A percentile compares a stretch with the other conserved stretches of the same genome.
These are phyloP conservation scores for Ophiostoma australiae DNA, from an alignment of 2,329 filamentous ascomycete species.

Conservation along the genomic window DNA sequence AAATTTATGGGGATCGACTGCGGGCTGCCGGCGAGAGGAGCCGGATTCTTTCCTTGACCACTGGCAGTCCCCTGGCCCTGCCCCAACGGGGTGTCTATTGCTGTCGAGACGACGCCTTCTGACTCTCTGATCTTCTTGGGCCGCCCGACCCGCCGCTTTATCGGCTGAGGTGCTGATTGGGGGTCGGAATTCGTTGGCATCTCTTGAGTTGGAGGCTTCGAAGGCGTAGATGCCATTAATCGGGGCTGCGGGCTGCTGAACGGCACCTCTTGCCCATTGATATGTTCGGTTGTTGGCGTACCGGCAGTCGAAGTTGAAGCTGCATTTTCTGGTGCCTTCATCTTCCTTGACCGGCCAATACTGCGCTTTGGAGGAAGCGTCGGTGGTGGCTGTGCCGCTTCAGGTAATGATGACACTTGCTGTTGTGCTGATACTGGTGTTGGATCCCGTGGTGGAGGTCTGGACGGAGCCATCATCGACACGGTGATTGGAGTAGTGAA, in stretches of 20 bases:
- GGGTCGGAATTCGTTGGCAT: not conserved
- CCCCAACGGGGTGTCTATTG: too few relatives aligned
- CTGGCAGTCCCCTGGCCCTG: not conserved
- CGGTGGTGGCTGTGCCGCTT: not conserved
- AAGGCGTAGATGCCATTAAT: not conserved
- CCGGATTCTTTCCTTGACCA: not conserved
- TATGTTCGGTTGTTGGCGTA: not conserved
- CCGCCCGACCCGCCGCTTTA: not conserved
- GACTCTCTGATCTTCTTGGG: not conserved
- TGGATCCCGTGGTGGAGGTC: not conserved
- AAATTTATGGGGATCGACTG: not conserved
- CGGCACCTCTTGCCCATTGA: not conserved
- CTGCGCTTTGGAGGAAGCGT: not conserved
- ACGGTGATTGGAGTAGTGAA: not conserved
- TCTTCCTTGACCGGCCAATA: not conserved
- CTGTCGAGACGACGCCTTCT: not conserved
- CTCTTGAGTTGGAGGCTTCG: conserved; percentile 4
- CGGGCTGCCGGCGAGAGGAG: not conserved
- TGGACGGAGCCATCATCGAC: not conserved
- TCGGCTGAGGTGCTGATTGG: not conserved
- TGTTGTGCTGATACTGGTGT: not conserved
- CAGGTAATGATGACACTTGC: not conserved
- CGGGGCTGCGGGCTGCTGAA: not conserved
- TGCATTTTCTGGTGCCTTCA: not conserved
- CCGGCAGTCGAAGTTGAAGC: not conserved